Conservation (phyloP, 2,329 filamentous ascomycete genomes). For the Clarireedia monteithiana region DNA sequence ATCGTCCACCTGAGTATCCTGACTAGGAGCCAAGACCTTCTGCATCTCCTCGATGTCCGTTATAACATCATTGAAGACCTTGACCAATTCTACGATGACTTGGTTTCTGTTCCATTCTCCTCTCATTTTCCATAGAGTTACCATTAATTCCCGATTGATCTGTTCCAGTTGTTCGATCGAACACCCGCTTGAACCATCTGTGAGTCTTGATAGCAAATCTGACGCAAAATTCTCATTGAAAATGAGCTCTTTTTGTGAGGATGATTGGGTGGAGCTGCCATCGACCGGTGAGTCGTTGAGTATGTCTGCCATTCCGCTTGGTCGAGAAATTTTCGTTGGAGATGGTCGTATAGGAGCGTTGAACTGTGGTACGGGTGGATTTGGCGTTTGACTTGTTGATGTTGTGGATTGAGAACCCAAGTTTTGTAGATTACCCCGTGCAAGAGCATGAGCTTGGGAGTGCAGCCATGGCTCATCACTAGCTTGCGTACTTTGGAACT, state of each 20-base stretch:
- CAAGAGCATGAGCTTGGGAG: constrained; percentile 48
- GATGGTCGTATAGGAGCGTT: constrained; percentile 26
- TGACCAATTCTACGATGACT: constrained; percentile 55
- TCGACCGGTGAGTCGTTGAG: constrained; percentile 28
- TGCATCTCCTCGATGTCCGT: constrained; percentile 49
- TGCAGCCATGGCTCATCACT: constrained; percentile 49
- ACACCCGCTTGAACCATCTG: constrained; percentile 24
- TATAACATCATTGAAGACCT: constrained; percentile 70
- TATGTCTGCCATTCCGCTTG: constrained; percentile 22
- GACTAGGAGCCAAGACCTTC: constrained; percentile 23
- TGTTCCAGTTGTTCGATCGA: constrained; percentile 91
- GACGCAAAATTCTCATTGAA: constrained; percentile 33
- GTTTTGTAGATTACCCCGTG: constrained; percentile 30
- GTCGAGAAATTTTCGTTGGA: background rate
- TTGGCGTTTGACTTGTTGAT: constrained; percentile 27
- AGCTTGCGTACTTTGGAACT: constrained; percentile 11
- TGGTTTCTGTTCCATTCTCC: constrained; percentile 76
- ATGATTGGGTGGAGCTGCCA: constrained; percentile 21
- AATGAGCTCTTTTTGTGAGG: constrained; percentile 29
- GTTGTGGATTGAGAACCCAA: constrained; percentile 26
- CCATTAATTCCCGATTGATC: constrained; percentile 85
- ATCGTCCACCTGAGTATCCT: constrained; percentile 19
- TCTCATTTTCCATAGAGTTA: constrained; percentile 73
- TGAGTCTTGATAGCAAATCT: constrained; percentile 18
- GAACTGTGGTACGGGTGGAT: constrained; percentile 33